A percentile compares a stretch with the other conserved stretches of the same genome.
Conservation (phyloP, 1,284 basidiomycete species). For the Marasmius sp. region DNA sequence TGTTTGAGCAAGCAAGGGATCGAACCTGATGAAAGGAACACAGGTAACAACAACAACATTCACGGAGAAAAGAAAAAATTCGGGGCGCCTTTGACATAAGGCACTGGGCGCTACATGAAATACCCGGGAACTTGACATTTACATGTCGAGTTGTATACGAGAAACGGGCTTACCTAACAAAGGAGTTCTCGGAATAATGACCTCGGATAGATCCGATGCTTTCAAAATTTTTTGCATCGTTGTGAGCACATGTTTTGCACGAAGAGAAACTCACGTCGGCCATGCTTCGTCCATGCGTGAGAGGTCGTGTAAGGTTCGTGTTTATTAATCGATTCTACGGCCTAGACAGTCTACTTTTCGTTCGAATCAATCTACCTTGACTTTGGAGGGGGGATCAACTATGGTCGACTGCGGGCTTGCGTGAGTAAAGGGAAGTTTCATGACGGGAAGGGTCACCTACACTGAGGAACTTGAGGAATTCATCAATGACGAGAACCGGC, state of each 20-base stretch:
- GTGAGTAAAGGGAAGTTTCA: not conserved
- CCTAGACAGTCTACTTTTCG: not conserved
- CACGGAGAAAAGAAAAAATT: not conserved
- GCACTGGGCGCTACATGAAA: not conserved
- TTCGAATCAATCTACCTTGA: constrained; percentile 38
- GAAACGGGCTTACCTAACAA: no score
- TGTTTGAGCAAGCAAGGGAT: not conserved
- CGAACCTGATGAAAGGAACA: not conserved
- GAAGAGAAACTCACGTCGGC: not conserved
- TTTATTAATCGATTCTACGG: not conserved
- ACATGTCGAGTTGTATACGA: not conserved
- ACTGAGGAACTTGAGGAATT: constrained; percentile 84
- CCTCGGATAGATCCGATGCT: not conserved
- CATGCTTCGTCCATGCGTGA: not conserved
- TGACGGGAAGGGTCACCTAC: constrained; percentile 39
- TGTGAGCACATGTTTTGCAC: not conserved
- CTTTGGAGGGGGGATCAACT: constrained; percentile 45
- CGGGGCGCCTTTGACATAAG: not conserved
- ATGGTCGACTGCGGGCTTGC: constrained; percentile 36
- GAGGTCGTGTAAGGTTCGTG: constrained; percentile 6
- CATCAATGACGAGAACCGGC: constrained; percentile 91
- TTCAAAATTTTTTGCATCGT: not conserved
- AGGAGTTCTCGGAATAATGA: not conserved
- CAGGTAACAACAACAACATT: not conserved
- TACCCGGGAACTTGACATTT: not conserved